Conservation (phyloP, 1,139 yeast genomes). For the Suhomyces panamericanus region DNA sequence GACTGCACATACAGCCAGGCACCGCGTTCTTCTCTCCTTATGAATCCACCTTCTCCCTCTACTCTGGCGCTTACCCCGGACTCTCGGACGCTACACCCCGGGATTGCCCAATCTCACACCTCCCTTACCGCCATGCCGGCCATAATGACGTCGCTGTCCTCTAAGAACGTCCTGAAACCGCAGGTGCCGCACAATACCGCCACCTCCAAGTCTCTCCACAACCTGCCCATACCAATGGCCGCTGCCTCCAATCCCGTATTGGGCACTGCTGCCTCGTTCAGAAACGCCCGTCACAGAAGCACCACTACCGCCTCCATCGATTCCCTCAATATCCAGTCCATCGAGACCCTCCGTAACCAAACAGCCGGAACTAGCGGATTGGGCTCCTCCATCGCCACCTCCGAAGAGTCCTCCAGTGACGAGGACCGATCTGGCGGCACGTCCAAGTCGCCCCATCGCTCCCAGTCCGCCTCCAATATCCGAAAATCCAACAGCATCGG, state of each 20-base stretch:
- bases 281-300: slow-evolving; percentile 14
- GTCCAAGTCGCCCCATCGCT: slow-evolving; percentile 3
- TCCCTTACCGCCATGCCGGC: background rate
- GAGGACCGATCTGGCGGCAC: background rate
- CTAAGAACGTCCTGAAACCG: background rate
- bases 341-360: slow-evolving; percentile 14
- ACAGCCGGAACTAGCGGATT: background rate
- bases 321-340: slow-evolving; percentile 21
- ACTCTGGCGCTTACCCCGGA: background rate
- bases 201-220: background rate
- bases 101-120: background rate
- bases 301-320: slow-evolving; percentile 25
- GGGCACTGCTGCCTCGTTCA: background rate
- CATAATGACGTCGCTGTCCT: background rate
- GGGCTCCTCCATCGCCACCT: slow-evolving; percentile 3
- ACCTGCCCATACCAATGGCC: background rate
- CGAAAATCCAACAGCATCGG: slow-evolving; percentile 7
- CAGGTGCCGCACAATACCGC: background rate
- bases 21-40: background rate
- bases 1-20: background rate
- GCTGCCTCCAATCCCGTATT: background rate
- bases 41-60: background rate
- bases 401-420: slow-evolving; percentile 9
- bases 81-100: slow-evolving; percentile 1
- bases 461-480: slow-evolving; percentile 3